A percentile compares a stretch with the other conserved stretches of the same genome.
phyloP scores from a whole-genome alignment of 2,329 filamentous ascomycete species.

The Diaporthe citrichinensis region DNA sequence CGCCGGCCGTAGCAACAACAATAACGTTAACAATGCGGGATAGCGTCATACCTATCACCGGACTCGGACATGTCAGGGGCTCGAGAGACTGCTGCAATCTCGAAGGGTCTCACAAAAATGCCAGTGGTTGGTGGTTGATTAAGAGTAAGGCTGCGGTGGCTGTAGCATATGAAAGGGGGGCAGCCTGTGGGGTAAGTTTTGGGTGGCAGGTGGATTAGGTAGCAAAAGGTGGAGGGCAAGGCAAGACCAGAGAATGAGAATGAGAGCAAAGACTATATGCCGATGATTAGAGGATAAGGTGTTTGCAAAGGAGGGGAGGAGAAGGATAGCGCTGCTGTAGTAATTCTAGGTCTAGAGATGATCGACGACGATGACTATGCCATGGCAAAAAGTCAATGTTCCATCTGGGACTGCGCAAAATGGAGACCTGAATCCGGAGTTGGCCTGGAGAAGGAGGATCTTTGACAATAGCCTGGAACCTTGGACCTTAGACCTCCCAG shows the following conservation, averaged over 20 bases:
- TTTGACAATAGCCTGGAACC: background rate
- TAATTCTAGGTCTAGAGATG: slow-evolving; percentile 20
- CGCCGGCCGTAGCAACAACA: background rate
- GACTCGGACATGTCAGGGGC: slow-evolving; percentile 37
- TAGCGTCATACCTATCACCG: slow-evolving; percentile 37
- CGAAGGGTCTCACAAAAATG: slow-evolving; percentile 22
- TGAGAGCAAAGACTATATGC: background rate
- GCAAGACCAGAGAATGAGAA: background rate
- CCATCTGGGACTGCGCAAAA: background rate
- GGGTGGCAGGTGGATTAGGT: slow-evolving; percentile 1
- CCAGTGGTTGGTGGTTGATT: slow-evolving; percentile 18
- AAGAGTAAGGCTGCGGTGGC: slow-evolving; percentile 16
- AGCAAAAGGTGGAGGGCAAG: slow-evolving; percentile 8
- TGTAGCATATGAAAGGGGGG: slow-evolving; percentile 24
- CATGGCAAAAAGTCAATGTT: slow-evolving; percentile 10
- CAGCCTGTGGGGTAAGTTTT: slow-evolving; percentile 2
- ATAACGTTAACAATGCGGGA: background rate
- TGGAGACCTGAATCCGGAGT: background rate
- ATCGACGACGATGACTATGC: slow-evolving; percentile 16
- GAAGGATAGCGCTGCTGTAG: slow-evolving; percentile 6
- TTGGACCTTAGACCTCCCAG: background rate
- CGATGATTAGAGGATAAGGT: background rate
- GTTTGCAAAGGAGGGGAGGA: background rate
- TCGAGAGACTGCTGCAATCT: slow-evolving; percentile 11
- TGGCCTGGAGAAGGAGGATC: slow-evolving; percentile 4